These are phyloP conservation scores for Chytriomyces hyalinus DNA, from an alignment of 192 early-diverging fungal species.

Conservation along the genomic window DNA sequence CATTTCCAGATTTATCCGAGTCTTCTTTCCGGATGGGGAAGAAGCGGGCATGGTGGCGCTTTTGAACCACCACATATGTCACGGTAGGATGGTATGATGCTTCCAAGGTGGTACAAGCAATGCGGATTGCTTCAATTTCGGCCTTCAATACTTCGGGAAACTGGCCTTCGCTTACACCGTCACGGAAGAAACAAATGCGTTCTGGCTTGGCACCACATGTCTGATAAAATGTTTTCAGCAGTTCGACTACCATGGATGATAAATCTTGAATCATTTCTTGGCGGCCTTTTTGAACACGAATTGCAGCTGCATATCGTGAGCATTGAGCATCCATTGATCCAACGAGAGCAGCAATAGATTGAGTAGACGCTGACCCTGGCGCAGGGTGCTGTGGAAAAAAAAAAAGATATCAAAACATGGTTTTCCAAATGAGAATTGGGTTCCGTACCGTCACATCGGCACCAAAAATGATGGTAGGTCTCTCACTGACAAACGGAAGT, in stretches of 20 bases:
- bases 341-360: constrained; percentile 65
- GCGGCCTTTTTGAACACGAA: constrained; percentile 56
- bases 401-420: not conserved
- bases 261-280: constrained; percentile 61
- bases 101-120: constrained; percentile 70
- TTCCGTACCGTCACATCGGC: constrained; percentile 79
- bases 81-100: constrained; percentile 74
- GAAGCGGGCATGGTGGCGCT: constrained; percentile 87
- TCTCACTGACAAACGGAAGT: constrained; percentile 72
- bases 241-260: constrained; percentile 57
- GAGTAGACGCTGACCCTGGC: constrained; percentile 57
- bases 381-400: constrained; percentile 48
- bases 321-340: constrained; percentile 67
- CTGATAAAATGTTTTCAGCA: constrained; percentile 64
- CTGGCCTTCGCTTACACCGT: constrained; percentile 88
- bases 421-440: not conserved
- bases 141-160: constrained; percentile 73
- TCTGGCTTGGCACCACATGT: constrained; percentile 62
- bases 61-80: constrained; percentile 85
- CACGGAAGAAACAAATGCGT: constrained; percentile 65
- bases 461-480: constrained; percentile 85
- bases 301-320: constrained; percentile 60
- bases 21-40: constrained; percentile 65
- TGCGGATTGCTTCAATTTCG: constrained; percentile 77
- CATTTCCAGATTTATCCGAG: constrained; percentile 59